A percentile compares a stretch with the other conserved stretches of the same genome.
Evolutionary conservation across 441 rosid genomes (phyloP).

Genomic region (Dalechampia spathulata): DNA sequence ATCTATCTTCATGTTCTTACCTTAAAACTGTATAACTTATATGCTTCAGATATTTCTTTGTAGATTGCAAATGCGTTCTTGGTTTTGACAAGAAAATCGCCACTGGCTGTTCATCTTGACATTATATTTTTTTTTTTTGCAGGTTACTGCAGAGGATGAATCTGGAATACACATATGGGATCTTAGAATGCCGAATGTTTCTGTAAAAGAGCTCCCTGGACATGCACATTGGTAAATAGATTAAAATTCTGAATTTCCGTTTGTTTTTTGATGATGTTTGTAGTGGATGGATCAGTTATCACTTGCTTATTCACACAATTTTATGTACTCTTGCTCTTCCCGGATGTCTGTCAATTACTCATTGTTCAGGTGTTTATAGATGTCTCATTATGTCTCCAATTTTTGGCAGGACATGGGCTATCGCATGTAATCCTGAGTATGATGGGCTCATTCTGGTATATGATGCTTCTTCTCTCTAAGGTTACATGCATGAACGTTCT

Average conservation of each 20-base stretch:
- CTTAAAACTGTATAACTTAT: neutral
- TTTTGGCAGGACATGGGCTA: slow-evolving; percentile 89
- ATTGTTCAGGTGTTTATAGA: slow-evolving; percentile 4
- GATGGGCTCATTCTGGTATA: slow-evolving; percentile 76
- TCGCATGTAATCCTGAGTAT: slow-evolving; percentile 77
- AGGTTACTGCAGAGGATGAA: slow-evolving; percentile 90
- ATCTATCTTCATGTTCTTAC: no score
- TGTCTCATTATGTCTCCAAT: slow-evolving; percentile 15
- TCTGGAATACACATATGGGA: slow-evolving; percentile 90
- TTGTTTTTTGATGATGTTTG: neutral
- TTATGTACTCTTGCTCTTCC: neutral
- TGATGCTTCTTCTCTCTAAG: slow-evolving; percentile 23
- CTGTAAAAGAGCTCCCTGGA: slow-evolving; percentile 73
- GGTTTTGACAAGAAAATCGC: neutral
- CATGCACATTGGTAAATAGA: slow-evolving; percentile 75
- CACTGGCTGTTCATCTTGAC: slow-evolving; percentile 1
- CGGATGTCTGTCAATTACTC: neutral
- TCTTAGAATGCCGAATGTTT: slow-evolving; percentile 67
- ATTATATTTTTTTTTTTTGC: slow-evolving; percentile 11
- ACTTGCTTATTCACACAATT: slow-evolving; percentile 12
- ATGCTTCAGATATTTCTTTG: neutral
- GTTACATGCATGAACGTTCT: neutral
- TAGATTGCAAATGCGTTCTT: slow-evolving; percentile 1
- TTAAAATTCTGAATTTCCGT: no score
- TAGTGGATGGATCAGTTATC: slow-evolving; percentile 7